These are phyloP conservation scores for Peronospora belbahrii DNA, from an alignment of 352 stramenopile species.

Conservation along the genomic window DNA sequence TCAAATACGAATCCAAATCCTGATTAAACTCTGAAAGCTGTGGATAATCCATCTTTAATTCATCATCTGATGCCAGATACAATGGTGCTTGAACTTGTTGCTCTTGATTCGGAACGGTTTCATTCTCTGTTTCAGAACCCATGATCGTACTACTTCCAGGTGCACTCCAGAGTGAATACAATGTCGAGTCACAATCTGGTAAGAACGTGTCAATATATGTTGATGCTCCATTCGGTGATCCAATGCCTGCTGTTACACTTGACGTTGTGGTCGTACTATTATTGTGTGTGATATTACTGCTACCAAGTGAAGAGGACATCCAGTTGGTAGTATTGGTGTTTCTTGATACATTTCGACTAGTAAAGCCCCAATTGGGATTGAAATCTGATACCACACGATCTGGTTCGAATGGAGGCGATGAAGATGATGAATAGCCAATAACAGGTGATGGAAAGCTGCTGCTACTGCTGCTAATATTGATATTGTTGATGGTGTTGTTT, in stretches of 20 bases:
- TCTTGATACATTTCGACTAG: slow-evolving; percentile 7
- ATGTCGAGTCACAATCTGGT: slow-evolving; percentile 56
- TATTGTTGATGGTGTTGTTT: slow-evolving; percentile 15
- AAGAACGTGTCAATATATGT: slow-evolving; percentile 56
- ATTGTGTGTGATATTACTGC: too few relatives aligned
- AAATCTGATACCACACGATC: slow-evolving; percentile 46
- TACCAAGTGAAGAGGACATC: slow-evolving; percentile 3
- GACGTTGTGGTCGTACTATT: too few relatives aligned
- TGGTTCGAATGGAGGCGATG: slow-evolving; percentile 29
- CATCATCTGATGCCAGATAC: slow-evolving; percentile 45
- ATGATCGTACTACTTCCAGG: slow-evolving; percentile 32
- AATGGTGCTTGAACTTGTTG: slow-evolving; percentile 21
- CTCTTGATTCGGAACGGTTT: slow-evolving; percentile 14
- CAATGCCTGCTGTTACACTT: slow-evolving; percentile 26
- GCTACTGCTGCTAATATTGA: neutral
- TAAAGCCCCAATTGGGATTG: slow-evolving; percentile 31
- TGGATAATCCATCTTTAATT: slow-evolving; percentile 65
- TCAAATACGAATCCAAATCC: slow-evolving; percentile 65
- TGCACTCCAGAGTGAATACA: slow-evolving; percentile 67
- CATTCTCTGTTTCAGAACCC: slow-evolving; percentile 43
- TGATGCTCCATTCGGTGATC: slow-evolving; percentile 28
- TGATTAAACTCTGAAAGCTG: slow-evolving; percentile 64
- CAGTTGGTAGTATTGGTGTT: neutral
- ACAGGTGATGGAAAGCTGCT: slow-evolving; percentile 20
- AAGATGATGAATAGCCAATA: slow-evolving; percentile 18